Evolutionary conservation across 805 yeast species (phyloP).

Genomic region (Yarrowia phangngaensis): DNA sequence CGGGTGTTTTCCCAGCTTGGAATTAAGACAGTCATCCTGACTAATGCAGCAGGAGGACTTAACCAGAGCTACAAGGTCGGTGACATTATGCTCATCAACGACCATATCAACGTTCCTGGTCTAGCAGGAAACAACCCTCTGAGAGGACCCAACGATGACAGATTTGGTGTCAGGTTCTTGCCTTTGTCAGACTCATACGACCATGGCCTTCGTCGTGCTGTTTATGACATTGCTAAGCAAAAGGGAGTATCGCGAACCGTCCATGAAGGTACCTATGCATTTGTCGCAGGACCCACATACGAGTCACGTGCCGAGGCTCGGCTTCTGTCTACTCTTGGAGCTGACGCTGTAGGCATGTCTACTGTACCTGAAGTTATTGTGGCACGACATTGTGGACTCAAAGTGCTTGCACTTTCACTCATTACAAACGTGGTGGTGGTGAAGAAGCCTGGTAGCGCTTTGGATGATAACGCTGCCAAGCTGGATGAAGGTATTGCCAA

Average conservation of each 20-base stretch:
- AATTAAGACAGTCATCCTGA: conserved; percentile 55
- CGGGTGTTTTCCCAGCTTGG: conserved; percentile 68
- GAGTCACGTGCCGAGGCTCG: conserved; percentile 92
- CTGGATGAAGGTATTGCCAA: conserved; percentile 67
- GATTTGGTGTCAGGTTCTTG: conserved; percentile 79
- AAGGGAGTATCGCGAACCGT: conserved; percentile 53
- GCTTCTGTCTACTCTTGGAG: conserved; percentile 66
- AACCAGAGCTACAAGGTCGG: conserved; percentile 68
- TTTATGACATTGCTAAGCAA: conserved; percentile 53
- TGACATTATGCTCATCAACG: conserved; percentile 84
- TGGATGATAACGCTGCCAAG: conserved; percentile 30
- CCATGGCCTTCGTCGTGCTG: conserved; percentile 58
- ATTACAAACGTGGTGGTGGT: conserved; percentile 80
- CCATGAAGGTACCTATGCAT: conserved; percentile 83
- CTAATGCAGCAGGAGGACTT: conserved; percentile 96
- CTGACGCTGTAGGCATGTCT: conserved; percentile 96
- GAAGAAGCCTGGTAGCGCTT: conserved; percentile 43
- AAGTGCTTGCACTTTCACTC: conserved; percentile 77
- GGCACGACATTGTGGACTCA: conserved; percentile 83
- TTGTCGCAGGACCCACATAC: conserved; percentile 89
- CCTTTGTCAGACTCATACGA: conserved; percentile 90
- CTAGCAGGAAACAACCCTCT: conserved; percentile 83
- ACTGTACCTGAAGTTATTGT: conserved; percentile 94
- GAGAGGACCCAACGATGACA: conserved; percentile 77
- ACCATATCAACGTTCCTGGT: conserved; percentile 89